Percentiles rank a stretch among this genome's conserved stretches.
Evolutionary conservation across 305 asterid species (phyloP).

Genomic region (Salvia sclarea): DNA sequence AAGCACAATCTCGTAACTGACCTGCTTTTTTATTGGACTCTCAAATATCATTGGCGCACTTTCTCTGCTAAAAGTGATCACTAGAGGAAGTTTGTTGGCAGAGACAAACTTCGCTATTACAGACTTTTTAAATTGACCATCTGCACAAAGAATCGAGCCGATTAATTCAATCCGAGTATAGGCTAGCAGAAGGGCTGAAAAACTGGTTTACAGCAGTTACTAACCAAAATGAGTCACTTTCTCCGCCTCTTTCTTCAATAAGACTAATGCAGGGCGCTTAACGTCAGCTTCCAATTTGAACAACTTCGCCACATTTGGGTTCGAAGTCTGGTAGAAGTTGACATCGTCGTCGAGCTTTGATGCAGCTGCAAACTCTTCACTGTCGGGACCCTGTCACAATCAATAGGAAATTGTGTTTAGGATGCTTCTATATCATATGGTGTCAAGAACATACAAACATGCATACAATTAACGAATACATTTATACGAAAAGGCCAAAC

Average conservation of each 20-base stretch:
- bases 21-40: constrained; percentile 89
- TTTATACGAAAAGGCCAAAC: constrained; percentile 22
- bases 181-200: constrained; percentile 16
- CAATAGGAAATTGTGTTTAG: constrained; percentile 13
- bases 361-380: constrained; percentile 69
- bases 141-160: constrained; percentile 45
- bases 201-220: constrained; percentile 29
- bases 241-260: constrained; percentile 83
- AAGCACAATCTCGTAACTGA: constrained; percentile 26
- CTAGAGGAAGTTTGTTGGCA: constrained; percentile 86
- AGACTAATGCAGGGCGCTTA: constrained; percentile 72
- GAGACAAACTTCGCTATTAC: constrained; percentile 67
- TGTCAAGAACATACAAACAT: neutral
- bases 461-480: neutral
- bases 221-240: constrained; percentile 74
- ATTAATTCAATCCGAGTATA: constrained; percentile 13
- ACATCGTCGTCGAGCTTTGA: constrained; percentile 75
- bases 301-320: constrained; percentile 70
- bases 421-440: neutral
- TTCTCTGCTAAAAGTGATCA: constrained; percentile 75
- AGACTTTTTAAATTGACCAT: constrained; percentile 69
- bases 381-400: constrained; percentile 63
- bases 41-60: constrained; percentile 76
- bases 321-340: constrained; percentile 71
- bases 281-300: constrained; percentile 60